Conservation (phyloP, 495 filamentous ascomycete species). For the Penicillium crystallinum region DNA sequence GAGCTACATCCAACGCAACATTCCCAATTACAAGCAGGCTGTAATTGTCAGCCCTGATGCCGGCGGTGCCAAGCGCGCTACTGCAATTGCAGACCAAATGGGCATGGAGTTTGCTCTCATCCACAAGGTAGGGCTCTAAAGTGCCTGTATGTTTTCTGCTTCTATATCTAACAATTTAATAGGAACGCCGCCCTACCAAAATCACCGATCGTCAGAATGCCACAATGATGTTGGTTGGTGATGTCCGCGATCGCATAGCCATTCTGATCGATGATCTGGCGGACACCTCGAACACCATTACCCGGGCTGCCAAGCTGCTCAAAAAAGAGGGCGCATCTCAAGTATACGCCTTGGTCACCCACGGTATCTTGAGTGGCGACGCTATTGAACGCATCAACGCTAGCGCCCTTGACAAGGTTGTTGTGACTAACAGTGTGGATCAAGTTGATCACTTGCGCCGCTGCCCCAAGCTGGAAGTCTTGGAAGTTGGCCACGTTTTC, state of each 20-base stretch:
- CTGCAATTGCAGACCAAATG: constrained; percentile 91
- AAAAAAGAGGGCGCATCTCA: constrained; percentile 87
- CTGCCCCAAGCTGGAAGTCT: constrained; percentile 83
- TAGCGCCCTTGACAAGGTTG: constrained; percentile 79
- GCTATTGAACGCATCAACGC: constrained; percentile 92
- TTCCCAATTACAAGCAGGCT: constrained; percentile 79
- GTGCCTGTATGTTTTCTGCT: constrained; percentile 9
- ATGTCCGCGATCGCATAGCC: constrained; percentile 72
- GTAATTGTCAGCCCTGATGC: constrained; percentile 96
- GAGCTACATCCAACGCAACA: constrained; percentile 82
- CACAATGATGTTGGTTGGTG: constrained; percentile 96
- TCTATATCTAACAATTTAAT: neutral
- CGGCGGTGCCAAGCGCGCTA: constrained; percentile 92
- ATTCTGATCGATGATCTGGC: constrained; percentile 93
- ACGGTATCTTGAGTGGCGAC: constrained; percentile 90
- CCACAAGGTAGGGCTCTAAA: constrained; percentile 70
- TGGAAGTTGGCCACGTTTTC: constrained; percentile 90
- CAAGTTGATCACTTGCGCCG: constrained; percentile 70
- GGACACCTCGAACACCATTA: constrained; percentile 95
- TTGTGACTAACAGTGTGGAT: constrained; percentile 91
- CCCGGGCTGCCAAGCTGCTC: constrained; percentile 89
- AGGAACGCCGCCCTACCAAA: constrained; percentile 95
- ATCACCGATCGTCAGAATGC: constrained; percentile 93
- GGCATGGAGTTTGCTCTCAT: constrained; percentile 94
- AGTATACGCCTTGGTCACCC: constrained; percentile 88